Percentiles rank a stretch among this genome's conserved stretches.
Evolutionary conservation across 2,329 filamentous ascomycete genomes (phyloP).

Genomic region (Fusarium odoratissimum): DNA sequence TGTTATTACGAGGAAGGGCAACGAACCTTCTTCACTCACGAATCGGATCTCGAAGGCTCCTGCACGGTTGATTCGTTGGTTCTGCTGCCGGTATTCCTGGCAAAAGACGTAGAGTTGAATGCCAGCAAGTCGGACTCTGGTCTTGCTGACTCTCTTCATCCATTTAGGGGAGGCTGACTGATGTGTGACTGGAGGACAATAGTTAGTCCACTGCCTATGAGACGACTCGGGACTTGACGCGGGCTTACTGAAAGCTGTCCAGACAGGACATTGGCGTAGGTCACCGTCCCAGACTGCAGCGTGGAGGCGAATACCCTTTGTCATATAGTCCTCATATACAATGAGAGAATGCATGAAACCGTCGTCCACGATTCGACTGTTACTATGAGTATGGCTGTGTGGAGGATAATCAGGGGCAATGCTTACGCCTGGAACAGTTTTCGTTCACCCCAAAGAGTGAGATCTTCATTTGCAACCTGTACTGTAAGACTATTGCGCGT

Average conservation of each 20-base stretch:
- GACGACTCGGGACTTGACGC: not conserved
- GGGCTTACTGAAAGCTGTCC: conserved; percentile 71
- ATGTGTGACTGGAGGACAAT: conserved; percentile 59
- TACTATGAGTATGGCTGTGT: conserved; percentile 10
- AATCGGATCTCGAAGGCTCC: conserved; percentile 66
- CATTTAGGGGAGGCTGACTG: conserved; percentile 61
- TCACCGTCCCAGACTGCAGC: conserved; percentile 67
- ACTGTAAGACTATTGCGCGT: conserved; percentile 59
- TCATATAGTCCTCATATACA: conserved; percentile 63
- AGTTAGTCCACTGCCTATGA: not conserved
- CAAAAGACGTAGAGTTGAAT: conserved; percentile 70
- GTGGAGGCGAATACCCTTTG: conserved; percentile 64
- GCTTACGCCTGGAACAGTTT: conserved; percentile 68
- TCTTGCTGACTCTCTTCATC: conserved; percentile 61
- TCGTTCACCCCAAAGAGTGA: conserved; percentile 60
- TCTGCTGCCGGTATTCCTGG: conserved; percentile 63
- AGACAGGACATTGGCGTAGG: conserved; percentile 66
- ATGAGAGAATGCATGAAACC: conserved; percentile 64
- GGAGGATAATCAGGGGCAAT: not conserved
- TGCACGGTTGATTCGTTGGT: conserved; percentile 60
- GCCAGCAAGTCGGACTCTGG: conserved; percentile 63
- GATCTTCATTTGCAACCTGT: conserved; percentile 59
- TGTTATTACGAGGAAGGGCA: not conserved
- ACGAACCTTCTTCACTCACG: conserved; percentile 54
- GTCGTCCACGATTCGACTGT: conserved; percentile 68